Evolutionary conservation across 169 alveolate genomes (phyloP).

Genomic region (Plasmodium relictum): DNA sequence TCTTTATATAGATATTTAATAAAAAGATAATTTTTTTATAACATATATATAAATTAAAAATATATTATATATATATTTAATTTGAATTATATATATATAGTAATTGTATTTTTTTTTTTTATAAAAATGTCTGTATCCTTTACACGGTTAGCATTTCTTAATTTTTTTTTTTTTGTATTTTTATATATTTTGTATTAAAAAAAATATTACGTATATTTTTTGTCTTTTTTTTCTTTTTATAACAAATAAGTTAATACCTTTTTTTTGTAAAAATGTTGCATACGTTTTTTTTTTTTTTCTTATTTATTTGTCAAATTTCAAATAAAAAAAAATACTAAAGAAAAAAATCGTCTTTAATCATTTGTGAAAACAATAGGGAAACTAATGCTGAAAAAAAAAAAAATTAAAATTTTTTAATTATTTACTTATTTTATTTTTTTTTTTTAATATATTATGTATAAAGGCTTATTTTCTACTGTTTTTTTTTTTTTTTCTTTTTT

Average conservation of each 20-base stretch:
- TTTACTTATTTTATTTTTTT: neutral
- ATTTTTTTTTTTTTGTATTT: too few relatives aligned
- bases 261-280: neutral
- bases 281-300: neutral
- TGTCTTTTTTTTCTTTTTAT: neutral
- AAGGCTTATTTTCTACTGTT: too few relatives aligned
- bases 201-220: neutral
- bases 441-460: too few relatives aligned
- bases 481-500: neutral
- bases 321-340: slow-evolving; percentile 10
- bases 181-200: too few relatives aligned
- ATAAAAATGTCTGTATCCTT: too few relatives aligned
- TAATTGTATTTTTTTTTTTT: too few relatives aligned
- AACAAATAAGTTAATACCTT: neutral
- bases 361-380: slow-evolving; percentile 57
- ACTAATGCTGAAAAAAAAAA: slow-evolving; percentile 31
- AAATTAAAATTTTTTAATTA: neutral
- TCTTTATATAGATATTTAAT: too few relatives aligned
- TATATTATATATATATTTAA: slow-evolving; percentile 9
- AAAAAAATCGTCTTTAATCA: slow-evolving; percentile 62
- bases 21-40: too few relatives aligned
- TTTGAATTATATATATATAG: slow-evolving; percentile 18
- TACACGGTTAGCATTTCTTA: too few relatives aligned
- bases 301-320: neutral
- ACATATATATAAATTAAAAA: too few relatives aligned